Percentiles rank a stretch among this genome's conserved stretches.
Conservation (phyloP, 2,329 filamentous ascomycete species). For the Beauveria sp. region DNA sequence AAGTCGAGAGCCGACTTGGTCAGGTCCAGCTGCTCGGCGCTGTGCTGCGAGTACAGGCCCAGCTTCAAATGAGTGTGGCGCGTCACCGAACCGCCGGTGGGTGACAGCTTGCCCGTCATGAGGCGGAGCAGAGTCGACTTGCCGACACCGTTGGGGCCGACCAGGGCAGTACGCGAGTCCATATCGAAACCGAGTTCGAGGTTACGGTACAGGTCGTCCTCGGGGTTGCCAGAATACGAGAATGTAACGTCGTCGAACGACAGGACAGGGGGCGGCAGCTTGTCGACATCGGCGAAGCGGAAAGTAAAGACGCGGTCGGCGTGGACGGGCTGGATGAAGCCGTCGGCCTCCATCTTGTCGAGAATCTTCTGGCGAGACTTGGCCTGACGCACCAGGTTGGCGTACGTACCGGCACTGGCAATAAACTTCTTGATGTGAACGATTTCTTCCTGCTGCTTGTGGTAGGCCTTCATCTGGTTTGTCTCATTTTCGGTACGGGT, state of each 20-base stretch:
- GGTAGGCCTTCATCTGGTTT: slow-evolving; percentile 98
- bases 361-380: slow-evolving; percentile 99
- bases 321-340: slow-evolving; percentile 87
- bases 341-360: slow-evolving; percentile 99
- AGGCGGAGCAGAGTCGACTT: slow-evolving; percentile 94
- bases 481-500: slow-evolving; percentile 87
- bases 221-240: slow-evolving; percentile 83
- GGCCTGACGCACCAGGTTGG: slow-evolving; percentile 97
- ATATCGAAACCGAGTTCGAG: slow-evolving; percentile 98
- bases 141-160: slow-evolving; percentile 97
- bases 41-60: slow-evolving; percentile 97
- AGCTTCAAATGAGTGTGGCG: slow-evolving; percentile 98
- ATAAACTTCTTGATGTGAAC: slow-evolving; percentile 99
- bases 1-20: slow-evolving; percentile 98
- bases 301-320: slow-evolving; percentile 89
- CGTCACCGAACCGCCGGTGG: slow-evolving; percentile 72
- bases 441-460: slow-evolving; percentile 99
- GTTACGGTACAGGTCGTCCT: slow-evolving; percentile 93
- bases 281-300: slow-evolving; percentile 97
- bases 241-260: slow-evolving; percentile 97
- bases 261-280: slow-evolving; percentile 94
- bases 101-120: slow-evolving; percentile 91
- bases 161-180: slow-evolving; percentile 94
- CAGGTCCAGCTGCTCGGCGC: slow-evolving; percentile 92
- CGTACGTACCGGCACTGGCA: slow-evolving; percentile 97